Evolutionary conservation across 306 rosid species (phyloP), one percentile per base, ranked within the genome.

Genomic region (Canavalia ensiformis): DNA sequence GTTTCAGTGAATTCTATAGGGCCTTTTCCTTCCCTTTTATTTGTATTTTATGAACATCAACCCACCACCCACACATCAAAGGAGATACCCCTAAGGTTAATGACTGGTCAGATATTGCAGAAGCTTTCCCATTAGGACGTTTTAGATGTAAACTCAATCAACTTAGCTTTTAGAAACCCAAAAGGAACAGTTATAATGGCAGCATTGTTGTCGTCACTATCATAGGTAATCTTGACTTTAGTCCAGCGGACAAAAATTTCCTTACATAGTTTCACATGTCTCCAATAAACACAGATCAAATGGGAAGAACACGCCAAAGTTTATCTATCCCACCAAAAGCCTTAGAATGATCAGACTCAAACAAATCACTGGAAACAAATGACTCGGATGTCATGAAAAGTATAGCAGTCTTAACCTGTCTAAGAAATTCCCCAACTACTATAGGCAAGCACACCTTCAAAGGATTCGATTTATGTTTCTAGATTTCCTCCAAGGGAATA

Each of bases 381-480:
- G 84, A 79, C 70, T 89, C 92, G 0, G 91, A 76, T 2, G 89
- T 58, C 59, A 87, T 88, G 84, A 95, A 91, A 65, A 91, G 85
- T 30, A 57, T 67, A 39, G 97, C 97, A 46, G 92, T 92, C 80
- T 93, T 88, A n/a, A 96, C 92, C 82, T 93, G 97, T 68, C 82
- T 76, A 56, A 93, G 90, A 86, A 95, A 95, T 80, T 93, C 99
- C 69, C 67, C 89, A 18, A 95, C 95, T 6, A 95, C 85, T 35
- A 92, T 87, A 39, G 98, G 99, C 75, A 90, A 86, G 76, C 99
- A 95, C 29, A 90, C 97, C 99, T 95, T 88, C 86, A 94, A 74
- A 12, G 97, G 94, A 83, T 76, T 85, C 87, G 88, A 87, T 44
- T 84, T 81, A 78, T 88, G 90, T 49, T 85, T 89, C 90, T 89